Evolutionary conservation across 768 basidiomycete genomes (phyloP).

Genomic region (Phylloporus arenicola): DNA sequence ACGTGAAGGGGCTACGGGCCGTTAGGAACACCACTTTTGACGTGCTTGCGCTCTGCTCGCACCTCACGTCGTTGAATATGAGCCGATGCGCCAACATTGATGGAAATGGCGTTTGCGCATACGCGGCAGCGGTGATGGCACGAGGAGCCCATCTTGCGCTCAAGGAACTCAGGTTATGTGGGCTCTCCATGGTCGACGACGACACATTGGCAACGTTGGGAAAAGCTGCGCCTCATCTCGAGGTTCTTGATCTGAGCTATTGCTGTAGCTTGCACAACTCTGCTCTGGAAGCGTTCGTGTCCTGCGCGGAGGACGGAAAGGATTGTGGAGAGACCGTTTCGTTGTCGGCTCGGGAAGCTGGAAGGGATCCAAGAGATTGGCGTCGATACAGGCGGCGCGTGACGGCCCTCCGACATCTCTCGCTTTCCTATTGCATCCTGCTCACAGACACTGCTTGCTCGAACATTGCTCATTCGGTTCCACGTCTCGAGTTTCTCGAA

Average conservation of each 20-base stretch:
- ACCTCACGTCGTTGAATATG: constrained; percentile 59
- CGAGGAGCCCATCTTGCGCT: constrained; percentile 49
- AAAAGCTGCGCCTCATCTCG: constrained; percentile 61
- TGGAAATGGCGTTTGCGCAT: constrained; percentile 51
- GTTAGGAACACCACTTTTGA: constrained; percentile 75
- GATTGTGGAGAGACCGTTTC: constrained; percentile 38
- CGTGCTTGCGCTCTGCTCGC: constrained; percentile 54
- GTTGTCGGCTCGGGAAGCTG: constrained; percentile 59
- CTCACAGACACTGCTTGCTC: constrained; percentile 74
- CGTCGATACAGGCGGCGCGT: constrained; percentile 52
- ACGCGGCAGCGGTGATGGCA: constrained; percentile 40
- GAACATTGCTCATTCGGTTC: constrained; percentile 64
- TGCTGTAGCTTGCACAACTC: constrained; percentile 68
- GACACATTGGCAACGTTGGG: constrained; percentile 62
- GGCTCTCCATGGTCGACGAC: constrained; percentile 57
- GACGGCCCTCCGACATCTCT: constrained; percentile 68
- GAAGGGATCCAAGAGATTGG: constrained; percentile 50
- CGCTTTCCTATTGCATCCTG: constrained; percentile 61
- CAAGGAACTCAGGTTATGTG: constrained; percentile 61
- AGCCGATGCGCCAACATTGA: constrained; percentile 66
- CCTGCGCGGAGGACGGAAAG: constrained; percentile 35
- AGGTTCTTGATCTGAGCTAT: constrained; percentile 78
- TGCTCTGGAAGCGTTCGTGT: constrained; percentile 66
- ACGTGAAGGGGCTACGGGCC: constrained; percentile 59
- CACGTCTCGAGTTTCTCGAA: constrained; percentile 72